A percentile compares a stretch with the other conserved stretches of the same genome.
These are phyloP conservation scores for Teratosphaeria pseudoeucalypti DNA, from an alignment of 2,329 filamentous ascomycete genomes.

Conservation along the genomic window DNA sequence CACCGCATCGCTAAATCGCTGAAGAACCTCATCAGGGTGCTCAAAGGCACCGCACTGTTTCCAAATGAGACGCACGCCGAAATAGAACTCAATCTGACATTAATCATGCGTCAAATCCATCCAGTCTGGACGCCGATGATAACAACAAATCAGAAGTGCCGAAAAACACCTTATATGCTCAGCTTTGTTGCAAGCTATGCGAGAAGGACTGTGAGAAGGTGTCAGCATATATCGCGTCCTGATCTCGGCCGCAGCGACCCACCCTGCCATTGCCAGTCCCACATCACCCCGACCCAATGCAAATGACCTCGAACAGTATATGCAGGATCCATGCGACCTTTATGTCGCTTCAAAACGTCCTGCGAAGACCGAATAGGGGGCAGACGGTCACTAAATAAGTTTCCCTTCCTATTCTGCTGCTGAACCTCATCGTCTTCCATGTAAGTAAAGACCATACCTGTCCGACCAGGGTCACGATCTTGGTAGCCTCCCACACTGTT, in stretches of 20 bases:
- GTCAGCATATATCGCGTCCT: not conserved
- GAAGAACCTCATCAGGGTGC: not conserved
- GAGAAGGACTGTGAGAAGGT: constrained; percentile 27
- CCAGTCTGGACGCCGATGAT: not conserved
- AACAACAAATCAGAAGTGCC: not conserved
- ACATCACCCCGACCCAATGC: constrained; percentile 64
- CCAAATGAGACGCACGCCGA: not conserved
- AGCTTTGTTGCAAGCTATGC: constrained; percentile 18
- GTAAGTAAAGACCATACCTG: constrained; percentile 25
- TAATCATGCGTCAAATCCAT: not conserved
- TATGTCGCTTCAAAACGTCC: constrained; percentile 11
- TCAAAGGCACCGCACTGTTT: not conserved
- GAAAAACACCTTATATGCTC: too few species aligned
- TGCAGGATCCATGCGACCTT: constrained; percentile 41
- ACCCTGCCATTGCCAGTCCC: constrained; percentile 65
- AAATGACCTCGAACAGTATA: constrained; percentile 55
- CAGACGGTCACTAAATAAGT: constrained; percentile 3
- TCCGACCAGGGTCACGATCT: constrained; percentile 18
- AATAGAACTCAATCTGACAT: not conserved
- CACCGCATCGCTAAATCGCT: constrained; percentile 7
- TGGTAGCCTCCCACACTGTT: constrained; percentile 7
- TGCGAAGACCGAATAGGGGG: constrained; percentile 5
- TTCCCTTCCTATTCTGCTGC: constrained; percentile 1
- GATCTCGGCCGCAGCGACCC: constrained; percentile 23
- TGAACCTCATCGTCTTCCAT: constrained; percentile 8